Evolutionary conservation across 2,329 filamentous ascomycete genomes (phyloP).

Genomic region (Coniochaeta sp.): DNA sequence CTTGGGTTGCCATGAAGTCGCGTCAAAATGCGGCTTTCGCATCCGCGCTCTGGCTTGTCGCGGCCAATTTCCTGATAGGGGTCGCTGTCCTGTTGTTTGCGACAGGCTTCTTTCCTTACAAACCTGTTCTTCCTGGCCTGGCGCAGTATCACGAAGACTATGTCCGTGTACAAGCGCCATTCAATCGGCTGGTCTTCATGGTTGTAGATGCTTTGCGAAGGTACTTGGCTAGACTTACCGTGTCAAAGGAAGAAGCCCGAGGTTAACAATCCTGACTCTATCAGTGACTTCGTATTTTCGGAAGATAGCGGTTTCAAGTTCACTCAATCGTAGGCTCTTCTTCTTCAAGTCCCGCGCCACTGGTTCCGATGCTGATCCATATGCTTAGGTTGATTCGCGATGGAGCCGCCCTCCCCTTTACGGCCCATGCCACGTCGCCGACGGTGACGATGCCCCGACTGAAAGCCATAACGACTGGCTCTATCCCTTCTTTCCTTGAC

Average conservation of each 20-base stretch:
- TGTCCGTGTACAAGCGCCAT: conserved; percentile 54
- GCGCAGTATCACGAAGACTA: conserved; percentile 58
- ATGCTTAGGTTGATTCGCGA: conserved; percentile 65
- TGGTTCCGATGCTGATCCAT: background rate
- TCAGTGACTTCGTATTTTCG: conserved; percentile 87
- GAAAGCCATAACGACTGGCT: conserved; percentile 95
- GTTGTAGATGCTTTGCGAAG: conserved; percentile 91
- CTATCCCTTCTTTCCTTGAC: conserved; percentile 95
- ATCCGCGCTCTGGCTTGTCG: conserved; percentile 40
- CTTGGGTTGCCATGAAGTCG: conserved; percentile 15
- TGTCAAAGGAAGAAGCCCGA: background rate
- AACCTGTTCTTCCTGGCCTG: conserved; percentile 81
- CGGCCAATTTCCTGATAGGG: conserved; percentile 73
- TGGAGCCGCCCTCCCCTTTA: conserved; percentile 84
- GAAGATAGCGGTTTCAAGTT: conserved; percentile 74
- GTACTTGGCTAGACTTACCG: conserved; percentile 35
- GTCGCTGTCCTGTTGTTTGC: conserved; percentile 72
- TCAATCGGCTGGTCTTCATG: conserved; percentile 93
- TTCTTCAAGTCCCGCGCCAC: background rate
- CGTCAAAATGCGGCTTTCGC: conserved; percentile 19
- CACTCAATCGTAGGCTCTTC: conserved; percentile 67
- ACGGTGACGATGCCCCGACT: conserved; percentile 98
- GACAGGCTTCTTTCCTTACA: conserved; percentile 94
- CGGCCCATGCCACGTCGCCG: conserved; percentile 89
- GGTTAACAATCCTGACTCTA: conserved; percentile 8